Base-by-base conservation (phyloP, 1,284 basidiomycete genomes). In the Trametes hirsuta region DNA sequence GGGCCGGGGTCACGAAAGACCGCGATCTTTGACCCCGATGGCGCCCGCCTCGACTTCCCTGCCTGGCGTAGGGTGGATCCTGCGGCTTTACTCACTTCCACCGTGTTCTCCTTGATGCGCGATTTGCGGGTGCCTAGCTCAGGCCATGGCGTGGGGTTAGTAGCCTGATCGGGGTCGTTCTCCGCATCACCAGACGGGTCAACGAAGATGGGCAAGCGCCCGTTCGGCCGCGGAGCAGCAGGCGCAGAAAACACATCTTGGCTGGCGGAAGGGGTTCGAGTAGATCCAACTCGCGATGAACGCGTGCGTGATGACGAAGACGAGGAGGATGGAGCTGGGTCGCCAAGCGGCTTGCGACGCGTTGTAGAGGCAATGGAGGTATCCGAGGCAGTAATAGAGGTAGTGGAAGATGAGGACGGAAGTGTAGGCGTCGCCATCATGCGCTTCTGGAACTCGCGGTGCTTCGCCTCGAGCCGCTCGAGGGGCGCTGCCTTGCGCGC, bases 401-500 rank as follows among this genome's bases (percentile, higher is more conserved):
- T 24, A 22, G 47, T 41, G 36, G 58, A 61, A 11, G 48, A 40
- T 34, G 71, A 53, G 66, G 65, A 11, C 68, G 69, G 46, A 2
- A 63, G 22, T 12, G 69, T 55, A 4, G 61, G 66, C 24, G 76
- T 74, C 18, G 75, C 73, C 84, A 90, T 87, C 87, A 89, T 88
- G 14, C 93, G 86, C 62, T 90, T 90, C 87, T 94, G 89, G 74
- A 97, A 98, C 52, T 95, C 92, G 44, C 84, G 79, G 74, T 97
- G 93, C 59, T 89, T 84, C 45, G 83, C 85, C 75, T 95, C 94
- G 52, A 99, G 82, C 22, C 93, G 85, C 68, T 95, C 94, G 37
- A 94, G 72, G 1, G 95, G 95, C 12, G 88, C 81, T 2, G 91
- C 94, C 67, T 85, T 84, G n/a, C 92, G 87, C 48, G 88, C 85